phyloP scores from a whole-genome alignment of 257 asterid genomes.

The Eustoma russellianum region DNA sequence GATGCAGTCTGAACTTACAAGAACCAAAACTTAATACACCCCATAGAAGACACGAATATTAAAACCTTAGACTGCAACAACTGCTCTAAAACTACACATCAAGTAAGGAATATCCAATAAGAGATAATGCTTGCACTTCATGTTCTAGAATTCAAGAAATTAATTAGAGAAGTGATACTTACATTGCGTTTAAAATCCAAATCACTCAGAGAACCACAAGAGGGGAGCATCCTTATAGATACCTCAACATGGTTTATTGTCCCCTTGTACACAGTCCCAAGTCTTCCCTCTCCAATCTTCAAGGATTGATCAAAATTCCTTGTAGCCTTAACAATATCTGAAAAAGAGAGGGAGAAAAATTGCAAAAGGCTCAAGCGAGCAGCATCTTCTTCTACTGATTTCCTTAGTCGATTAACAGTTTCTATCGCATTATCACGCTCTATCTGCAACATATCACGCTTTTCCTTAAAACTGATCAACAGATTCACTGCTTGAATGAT shows the following conservation, averaged over 20 bases:
- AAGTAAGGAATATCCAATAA: too few relatives aligned
- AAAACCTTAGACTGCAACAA: too few relatives aligned
- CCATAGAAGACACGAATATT: too few relatives aligned
- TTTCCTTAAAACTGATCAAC: slow-evolving; percentile 53
- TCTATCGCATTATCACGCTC: slow-evolving; percentile 53
- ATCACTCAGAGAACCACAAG: slow-evolving; percentile 65
- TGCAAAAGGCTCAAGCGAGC: slow-evolving; percentile 23
- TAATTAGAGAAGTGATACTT: slow-evolving; percentile 1
- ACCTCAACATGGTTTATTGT: slow-evolving; percentile 47
- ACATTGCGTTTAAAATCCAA: slow-evolving; percentile 71
- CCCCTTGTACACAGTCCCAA: slow-evolving; percentile 75
- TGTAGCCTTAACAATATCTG: slow-evolving; percentile 70
- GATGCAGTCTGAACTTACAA: too few relatives aligned
- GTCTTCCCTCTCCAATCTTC: slow-evolving; percentile 76
- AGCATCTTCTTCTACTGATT: slow-evolving; percentile 30
- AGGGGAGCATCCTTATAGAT: slow-evolving; percentile 82
- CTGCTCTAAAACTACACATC: too few relatives aligned
- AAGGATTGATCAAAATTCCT: slow-evolving; percentile 58
- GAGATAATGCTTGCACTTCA: too few relatives aligned
- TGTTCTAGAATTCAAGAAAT: too few relatives aligned
- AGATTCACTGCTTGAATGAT: slow-evolving; percentile 84
- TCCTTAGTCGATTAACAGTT: slow-evolving; percentile 36
- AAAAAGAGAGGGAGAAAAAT: slow-evolving; percentile 54
- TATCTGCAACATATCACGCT: slow-evolving; percentile 59
- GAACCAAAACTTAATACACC: too few relatives aligned